phyloP scores from a whole-genome alignment of 768 basidiomycete species.

The Russula vinacea region DNA sequence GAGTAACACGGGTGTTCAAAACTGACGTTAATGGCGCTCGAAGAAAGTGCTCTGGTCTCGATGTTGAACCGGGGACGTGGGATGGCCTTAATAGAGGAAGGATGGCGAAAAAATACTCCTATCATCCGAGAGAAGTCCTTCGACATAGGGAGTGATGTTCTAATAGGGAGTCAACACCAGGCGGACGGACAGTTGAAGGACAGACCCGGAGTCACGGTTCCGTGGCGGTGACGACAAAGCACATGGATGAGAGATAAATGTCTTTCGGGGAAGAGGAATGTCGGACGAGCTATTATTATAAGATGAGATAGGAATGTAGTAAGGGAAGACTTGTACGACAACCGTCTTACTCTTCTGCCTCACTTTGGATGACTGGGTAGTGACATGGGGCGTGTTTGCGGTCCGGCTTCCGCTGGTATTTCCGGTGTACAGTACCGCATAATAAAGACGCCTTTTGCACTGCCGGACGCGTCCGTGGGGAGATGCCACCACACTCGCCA shows the following conservation, averaged over 20 bases:
- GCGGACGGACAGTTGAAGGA: not conserved
- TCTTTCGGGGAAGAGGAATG: not conserved
- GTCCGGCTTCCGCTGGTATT: not conserved
- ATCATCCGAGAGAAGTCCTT: conserved; percentile 22
- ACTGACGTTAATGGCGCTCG: not conserved
- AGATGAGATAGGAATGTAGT: not conserved
- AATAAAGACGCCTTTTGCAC: not conserved
- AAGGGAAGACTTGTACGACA: not conserved
- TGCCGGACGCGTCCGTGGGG: not conserved
- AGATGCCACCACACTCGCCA: not conserved
- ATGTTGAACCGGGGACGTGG: conserved; percentile 6
- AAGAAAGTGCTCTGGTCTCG: not conserved
- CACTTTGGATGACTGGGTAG: not conserved
- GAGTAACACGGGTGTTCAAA: not conserved
- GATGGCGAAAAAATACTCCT: conserved; percentile 7
- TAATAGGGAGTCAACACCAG: conserved; percentile 15
- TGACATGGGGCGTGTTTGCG: not conserved
- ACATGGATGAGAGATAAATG: conserved; percentile 17
- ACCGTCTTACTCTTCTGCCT: conserved; percentile 1
- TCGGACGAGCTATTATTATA: conserved; percentile 1
- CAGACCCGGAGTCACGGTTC: conserved; percentile 9
- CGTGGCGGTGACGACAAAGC: not conserved
- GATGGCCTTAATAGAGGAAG: conserved; percentile 6
- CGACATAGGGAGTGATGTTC: not conserved
- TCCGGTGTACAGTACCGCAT: not conserved